Percentiles rank a stretch among this genome's conserved stretches.
Conservation (phyloP, 129 eudicot genomes). For the Flaveria robusta region DNA sequence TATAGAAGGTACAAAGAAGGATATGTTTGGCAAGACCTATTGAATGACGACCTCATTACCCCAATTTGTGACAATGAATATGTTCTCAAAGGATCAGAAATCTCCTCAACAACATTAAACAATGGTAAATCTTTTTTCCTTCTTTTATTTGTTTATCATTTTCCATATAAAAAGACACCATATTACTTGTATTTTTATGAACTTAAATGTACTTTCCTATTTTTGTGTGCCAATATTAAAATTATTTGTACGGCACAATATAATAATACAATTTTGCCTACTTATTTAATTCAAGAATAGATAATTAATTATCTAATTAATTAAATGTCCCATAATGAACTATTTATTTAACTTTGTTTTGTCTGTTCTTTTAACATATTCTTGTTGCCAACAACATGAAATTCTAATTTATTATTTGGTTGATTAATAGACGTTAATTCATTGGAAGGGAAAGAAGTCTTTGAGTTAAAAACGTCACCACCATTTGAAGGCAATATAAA, state of each 20-base stretch:
- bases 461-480: conserved; percentile 28
- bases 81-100: conserved; percentile 86
- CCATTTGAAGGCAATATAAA: conserved; percentile 26
- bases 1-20: conserved; percentile 71
- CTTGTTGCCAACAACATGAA: background rate
- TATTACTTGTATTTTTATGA: background rate
- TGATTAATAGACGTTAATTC: conserved; percentile 25
- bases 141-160: background rate
- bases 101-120: conserved; percentile 33
- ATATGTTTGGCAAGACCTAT: conserved; percentile 83
- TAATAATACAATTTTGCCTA: background rate
- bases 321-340: background rate
- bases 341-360: background rate
- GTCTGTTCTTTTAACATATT: background rate
- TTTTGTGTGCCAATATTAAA: background rate
- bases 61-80: conserved; percentile 82
- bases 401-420: conserved; percentile 7
- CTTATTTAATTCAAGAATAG: background rate
- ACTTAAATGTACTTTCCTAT: background rate
- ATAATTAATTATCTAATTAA: background rate
- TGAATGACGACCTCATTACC: conserved; percentile 81
- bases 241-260: background rate
- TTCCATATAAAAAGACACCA: background rate
- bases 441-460: conserved; percentile 22
- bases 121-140: conserved; percentile 34